Base-by-base conservation (phyloP, 768 basidiomycete species). In the Amanita molliuscula region DNA sequence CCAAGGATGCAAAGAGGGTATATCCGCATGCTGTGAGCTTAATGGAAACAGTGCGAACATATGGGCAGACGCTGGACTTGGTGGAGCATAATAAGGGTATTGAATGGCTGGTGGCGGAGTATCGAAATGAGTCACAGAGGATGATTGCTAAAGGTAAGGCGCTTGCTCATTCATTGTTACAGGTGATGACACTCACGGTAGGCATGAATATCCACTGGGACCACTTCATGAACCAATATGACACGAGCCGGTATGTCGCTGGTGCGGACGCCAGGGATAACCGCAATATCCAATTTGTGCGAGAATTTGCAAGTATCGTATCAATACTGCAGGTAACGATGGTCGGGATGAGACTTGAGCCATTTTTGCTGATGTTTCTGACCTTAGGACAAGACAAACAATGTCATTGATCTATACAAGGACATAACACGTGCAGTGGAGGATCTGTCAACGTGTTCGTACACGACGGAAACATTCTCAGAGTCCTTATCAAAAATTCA, bases 21-120 rank as follows among this genome's bases (percentile, higher is more conserved):
- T 99, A 99, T 63, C 94, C 94, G 0, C 93, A 97, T 71, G 96
- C 96, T 2, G 95, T 98, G 56, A 92, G 89, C 60, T 66, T 92
- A 65, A 98, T 98, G 95, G 96, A 99, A 73, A 95, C 93, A 0
- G 92, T 98, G n/a, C 73, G 94, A 63, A 97, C 92, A 25, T 98
- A 99, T 66, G 87, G 88, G 16, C 96, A 99, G 70, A 96, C 91
- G 0, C 68, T 96, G 62, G 90, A 92, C 62, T 68, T 97, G 58
- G 84, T 98, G 58, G 87, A 96, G 62, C 76, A 75, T 37, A 90
- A 97, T 63, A 84, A 85, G 65, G 91, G 84, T 2, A 93, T 97
- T 57, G 89, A 92, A 63, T 90, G 90, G 77, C 74, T 99, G 35
- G 85, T 97, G 2, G 95, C 94, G 15, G 92, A 95, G 67, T 93